Conservation (phyloP, 345 rosid genomes). For the Citrus reticulata region DNA sequence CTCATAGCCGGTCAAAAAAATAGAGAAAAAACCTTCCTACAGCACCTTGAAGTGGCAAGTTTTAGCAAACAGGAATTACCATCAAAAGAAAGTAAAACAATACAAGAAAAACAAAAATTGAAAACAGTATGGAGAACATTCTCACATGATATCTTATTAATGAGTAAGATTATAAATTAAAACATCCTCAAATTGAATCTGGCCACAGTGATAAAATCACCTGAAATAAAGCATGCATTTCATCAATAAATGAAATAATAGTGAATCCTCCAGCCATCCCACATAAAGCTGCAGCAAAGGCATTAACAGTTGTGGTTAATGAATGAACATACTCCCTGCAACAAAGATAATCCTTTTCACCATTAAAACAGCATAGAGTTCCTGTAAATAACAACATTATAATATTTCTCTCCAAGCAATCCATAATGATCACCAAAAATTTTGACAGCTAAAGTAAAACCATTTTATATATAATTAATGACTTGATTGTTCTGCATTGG, state of each 20-base stretch:
- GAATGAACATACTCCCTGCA: constrained; percentile 74
- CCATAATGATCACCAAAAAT: background rate
- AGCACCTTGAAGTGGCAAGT: background rate
- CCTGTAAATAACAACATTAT: constrained; percentile 6
- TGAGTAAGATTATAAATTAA: background rate
- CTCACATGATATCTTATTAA: background rate
- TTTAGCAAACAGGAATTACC: background rate
- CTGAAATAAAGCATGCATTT: constrained; percentile 56
- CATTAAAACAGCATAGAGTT: constrained; percentile 8
- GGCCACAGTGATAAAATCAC: constrained; percentile 29
- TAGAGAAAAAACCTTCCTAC: background rate
- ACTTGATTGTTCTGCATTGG: background rate
- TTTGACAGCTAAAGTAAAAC: background rate
- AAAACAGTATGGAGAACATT: background rate
- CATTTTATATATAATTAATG: background rate
- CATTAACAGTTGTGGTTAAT: constrained; percentile 38
- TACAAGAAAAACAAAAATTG: background rate
- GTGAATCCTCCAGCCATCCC: constrained; percentile 56
- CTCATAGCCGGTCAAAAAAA: background rate
- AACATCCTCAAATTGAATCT: constrained; percentile 5
- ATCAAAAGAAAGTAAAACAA: too few species aligned
- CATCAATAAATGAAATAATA: constrained; percentile 51
- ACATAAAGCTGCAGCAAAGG: constrained; percentile 49
- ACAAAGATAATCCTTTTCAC: constrained; percentile 17
- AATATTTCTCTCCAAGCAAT: constrained; percentile 15